Evolutionary conservation across 805 yeast genomes (phyloP).

Genomic region (Sugiyamaella floridensis): DNA sequence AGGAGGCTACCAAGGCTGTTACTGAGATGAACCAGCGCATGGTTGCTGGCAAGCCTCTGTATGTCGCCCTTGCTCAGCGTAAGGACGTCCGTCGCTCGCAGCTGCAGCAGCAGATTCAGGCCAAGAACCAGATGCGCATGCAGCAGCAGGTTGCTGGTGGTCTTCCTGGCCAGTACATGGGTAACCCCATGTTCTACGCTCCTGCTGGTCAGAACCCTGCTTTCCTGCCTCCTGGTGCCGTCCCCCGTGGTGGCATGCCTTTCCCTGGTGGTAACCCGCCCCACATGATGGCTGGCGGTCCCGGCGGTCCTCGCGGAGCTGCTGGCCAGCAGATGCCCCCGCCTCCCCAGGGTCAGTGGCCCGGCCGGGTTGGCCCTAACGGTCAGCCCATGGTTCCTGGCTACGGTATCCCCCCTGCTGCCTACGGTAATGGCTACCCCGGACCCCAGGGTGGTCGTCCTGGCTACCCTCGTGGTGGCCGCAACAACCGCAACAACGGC

Average conservation of each 20-base stretch:
- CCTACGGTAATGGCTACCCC: conserved; percentile 37
- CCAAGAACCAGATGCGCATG: conserved; percentile 96
- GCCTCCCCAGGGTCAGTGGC: conserved; percentile 35
- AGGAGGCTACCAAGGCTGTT: conserved; percentile 98
- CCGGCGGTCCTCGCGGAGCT: conserved; percentile 28
- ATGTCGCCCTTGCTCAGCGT: conserved; percentile 98
- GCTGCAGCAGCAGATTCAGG: conserved; percentile 95
- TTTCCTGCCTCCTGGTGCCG: conserved; percentile 63
- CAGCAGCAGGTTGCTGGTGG: conserved; percentile 89
- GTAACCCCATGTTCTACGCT: conserved; percentile 71
- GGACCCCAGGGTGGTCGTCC: conserved; percentile 26
- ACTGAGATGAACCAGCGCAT: conserved; percentile 97
- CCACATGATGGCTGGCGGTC: conserved; percentile 25
- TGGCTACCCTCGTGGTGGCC: conserved; percentile 19
- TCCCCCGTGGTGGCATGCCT: conserved; percentile 52
- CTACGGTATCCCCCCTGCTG: conserved; percentile 73
- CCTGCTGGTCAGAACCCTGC: conserved; percentile 62
- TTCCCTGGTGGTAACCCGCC: conserved; percentile 34
- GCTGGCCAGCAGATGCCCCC: conserved; percentile 27
- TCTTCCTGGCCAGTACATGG: conserved; percentile 77
- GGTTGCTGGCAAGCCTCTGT: conserved; percentile 91
- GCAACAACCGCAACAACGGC: conserved; percentile 12
- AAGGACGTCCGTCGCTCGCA: conserved; percentile 96
- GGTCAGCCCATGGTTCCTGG: conserved; percentile 74
- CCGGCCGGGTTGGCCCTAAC: conserved; percentile 56